A percentile compares a stretch with the other conserved stretches of the same genome.
Evolutionary conservation across 176 grass and related monocot species (phyloP).

Genomic region (Ensete glaucum): DNA sequence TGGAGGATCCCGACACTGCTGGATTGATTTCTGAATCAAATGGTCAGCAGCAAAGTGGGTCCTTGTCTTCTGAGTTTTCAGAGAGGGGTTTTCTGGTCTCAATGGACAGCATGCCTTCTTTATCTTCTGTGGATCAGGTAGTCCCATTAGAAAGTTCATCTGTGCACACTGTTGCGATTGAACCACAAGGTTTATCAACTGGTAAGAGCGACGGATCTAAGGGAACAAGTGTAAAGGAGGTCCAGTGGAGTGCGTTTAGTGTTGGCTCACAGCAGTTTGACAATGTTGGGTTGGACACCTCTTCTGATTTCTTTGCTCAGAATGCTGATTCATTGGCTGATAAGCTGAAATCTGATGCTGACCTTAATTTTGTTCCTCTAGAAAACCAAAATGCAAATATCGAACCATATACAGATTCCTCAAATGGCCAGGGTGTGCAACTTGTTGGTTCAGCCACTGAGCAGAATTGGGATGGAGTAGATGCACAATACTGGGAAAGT

Average conservation of each 20-base stretch:
- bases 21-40: constrained; percentile 4
- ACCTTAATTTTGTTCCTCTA: neutral
- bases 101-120: neutral
- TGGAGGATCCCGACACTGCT: constrained; percentile 6
- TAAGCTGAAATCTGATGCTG: constrained; percentile 19
- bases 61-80: neutral
- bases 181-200: constrained; percentile 20
- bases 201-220: constrained; percentile 17
- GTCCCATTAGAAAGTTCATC: neutral
- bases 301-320: neutral
- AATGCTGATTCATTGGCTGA: neutral
- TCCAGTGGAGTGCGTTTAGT: constrained; percentile 72
- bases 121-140: constrained; percentile 4
- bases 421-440: neutral
- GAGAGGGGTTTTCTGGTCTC: neutral
- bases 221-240: constrained; percentile 68
- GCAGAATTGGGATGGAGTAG: constrained; percentile 19
- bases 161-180: constrained; percentile 9
- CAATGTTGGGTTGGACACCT: constrained; percentile 15
- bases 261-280: constrained; percentile 3
- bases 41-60: neutral
- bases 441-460: neutral
- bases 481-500: constrained; percentile 52
- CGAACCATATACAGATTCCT: neutral
- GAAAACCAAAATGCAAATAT: neutral